These are phyloP conservation scores for Hanseniaspora valbyensis DNA, from an alignment of 805 yeast species.

Conservation along the genomic window DNA sequence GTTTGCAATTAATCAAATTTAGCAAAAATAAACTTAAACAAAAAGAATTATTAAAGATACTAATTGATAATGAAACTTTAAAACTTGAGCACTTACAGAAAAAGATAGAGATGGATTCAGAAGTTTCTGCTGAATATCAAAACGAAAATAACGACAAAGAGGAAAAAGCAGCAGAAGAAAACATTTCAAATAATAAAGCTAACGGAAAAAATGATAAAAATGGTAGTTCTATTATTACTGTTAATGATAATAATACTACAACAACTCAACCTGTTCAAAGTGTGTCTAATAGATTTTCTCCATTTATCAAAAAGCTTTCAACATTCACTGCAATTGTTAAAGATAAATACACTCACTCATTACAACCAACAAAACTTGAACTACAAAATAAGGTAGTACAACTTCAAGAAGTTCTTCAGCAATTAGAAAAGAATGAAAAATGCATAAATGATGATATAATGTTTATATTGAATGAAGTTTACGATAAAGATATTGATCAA, in stretches of 20 bases:
- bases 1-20: conserved; percentile 26
- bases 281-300: background rate
- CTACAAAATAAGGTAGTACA: background rate
- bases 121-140: background rate
- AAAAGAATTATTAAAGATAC: conserved; percentile 22
- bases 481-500: background rate
- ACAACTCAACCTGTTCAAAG: background rate
- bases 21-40: conserved; percentile 27
- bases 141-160: background rate
- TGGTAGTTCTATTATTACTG: conserved; percentile 21
- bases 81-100: conserved; percentile 24
- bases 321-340: conserved; percentile 8
- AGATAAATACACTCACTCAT: conserved; percentile 4
- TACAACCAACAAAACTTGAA: conserved; percentile 5
- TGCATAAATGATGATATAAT: conserved; percentile 9
- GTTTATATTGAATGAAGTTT: conserved; percentile 7
- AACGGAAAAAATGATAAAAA: conserved; percentile 23
- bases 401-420: background rate
- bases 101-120: conserved; percentile 19
- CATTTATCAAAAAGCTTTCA: conserved; percentile 6
- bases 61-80: conserved; percentile 20
- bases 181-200: too few species aligned
- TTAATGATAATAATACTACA: conserved; percentile 6
- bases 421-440: conserved; percentile 12
- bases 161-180: conserved; percentile 15